Evolutionary conservation across 441 rosid genomes (phyloP), one percentile per base, ranked within the genome.

Genomic region (Erodium texanum): DNA sequence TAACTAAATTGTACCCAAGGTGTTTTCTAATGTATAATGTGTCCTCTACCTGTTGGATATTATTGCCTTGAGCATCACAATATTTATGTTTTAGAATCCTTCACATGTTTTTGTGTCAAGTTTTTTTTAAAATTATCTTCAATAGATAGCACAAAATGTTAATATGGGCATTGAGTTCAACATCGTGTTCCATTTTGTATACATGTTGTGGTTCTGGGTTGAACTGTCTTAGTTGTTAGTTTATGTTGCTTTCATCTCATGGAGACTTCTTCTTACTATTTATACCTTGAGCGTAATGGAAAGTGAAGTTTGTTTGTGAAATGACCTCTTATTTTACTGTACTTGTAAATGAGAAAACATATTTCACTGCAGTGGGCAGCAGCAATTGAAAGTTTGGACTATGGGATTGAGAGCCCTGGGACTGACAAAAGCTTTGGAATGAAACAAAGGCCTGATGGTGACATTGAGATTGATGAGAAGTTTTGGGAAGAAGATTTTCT

Each of bases 371-470:
- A 90, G 97, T 90, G 97, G 97, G 95, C 97, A 52, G 88, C 82
- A 62, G 96, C 97, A 62, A 80, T 93, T 80, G 98, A 90, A 69
- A 89, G 82, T 73, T 77, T 93, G 76, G 94, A 84, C 75, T 64
- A 79, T 74, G 91, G 88, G 29, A 27, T 27, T 27, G 2, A 27
- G 18, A 80, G 50, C 64, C 87, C 92, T 64, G 94, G 92, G 52
- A 89, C 97, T 34, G 92, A 90, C 74, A 83, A 89, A 84, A 89
- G 86, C 84, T 90, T 93, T 78, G 97, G 98, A 76, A 93, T 90
- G 97, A 89, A 85, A 80, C 96, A 90, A 81, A 89, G 97, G 73
- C 98, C 97, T 62, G 94, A 87, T 76, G 96, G 96, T 64, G 98
- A 93, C 83, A 89, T 90, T 65, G 96, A 90, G 91, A 89, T 93